phyloP scores from a whole-genome alignment of 2,329 filamentous ascomycete species.

The Colletotrichum gloeosporioides region DNA sequence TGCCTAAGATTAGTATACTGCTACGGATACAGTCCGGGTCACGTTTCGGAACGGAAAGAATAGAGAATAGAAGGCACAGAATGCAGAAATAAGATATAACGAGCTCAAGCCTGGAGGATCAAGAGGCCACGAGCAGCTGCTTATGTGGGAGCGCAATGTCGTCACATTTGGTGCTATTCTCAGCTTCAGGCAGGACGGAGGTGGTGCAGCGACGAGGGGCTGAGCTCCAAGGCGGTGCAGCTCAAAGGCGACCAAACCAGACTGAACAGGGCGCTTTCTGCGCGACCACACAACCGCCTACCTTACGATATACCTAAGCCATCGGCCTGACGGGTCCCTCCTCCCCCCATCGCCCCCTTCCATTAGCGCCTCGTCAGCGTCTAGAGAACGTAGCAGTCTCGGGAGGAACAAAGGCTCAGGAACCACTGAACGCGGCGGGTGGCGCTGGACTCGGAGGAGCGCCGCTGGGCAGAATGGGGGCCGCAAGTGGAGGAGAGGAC shows the following conservation, averaged over 20 bases:
- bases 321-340: not conserved
- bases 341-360: not conserved
- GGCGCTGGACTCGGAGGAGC: not conserved
- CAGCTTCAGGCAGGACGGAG: constrained; percentile 1
- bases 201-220: not conserved
- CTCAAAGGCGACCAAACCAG: not conserved
- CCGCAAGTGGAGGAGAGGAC: not conserved
- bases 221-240: constrained; percentile 12
- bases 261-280: not conserved
- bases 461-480: not conserved
- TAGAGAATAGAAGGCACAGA: not conserved
- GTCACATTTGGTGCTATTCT: constrained; percentile 13
- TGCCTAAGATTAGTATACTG: constrained; percentile 4
- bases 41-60: not conserved
- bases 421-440: not conserved
- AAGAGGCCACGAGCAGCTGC: not conserved
- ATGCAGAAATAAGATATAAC: not conserved
- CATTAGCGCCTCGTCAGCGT: constrained; percentile 14
- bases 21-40: not conserved
- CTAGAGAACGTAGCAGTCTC: not conserved
- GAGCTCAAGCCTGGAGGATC: not conserved
- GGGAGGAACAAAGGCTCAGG: not conserved
- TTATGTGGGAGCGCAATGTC: not conserved
- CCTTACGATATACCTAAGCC: not conserved
- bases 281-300: not conserved